Conservation (phyloP, 148 eudicot genomes). For the Oxyria digyna region DNA sequence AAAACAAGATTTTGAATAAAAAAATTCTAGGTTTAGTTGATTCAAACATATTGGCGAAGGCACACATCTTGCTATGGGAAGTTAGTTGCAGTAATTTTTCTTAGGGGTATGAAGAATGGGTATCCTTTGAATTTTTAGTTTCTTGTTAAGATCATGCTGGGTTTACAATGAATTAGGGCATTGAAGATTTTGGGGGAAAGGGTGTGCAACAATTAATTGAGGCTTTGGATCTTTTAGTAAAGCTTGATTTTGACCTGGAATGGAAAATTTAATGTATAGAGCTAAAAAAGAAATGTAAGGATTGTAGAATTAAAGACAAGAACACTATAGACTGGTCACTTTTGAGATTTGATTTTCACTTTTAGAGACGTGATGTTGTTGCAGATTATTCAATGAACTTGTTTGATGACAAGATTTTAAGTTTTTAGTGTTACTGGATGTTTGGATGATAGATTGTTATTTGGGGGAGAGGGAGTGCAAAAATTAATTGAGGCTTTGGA, state of each 20-base stretch:
- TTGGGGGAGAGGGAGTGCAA: background rate
- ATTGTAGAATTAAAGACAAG: background rate
- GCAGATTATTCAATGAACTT: too few species aligned
- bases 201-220: background rate
- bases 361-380: background rate
- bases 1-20: too few species aligned
- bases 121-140: background rate
- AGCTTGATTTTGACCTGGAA: background rate
- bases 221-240: background rate
- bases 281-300: background rate
- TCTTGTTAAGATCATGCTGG: background rate
- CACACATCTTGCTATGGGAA: too few species aligned
- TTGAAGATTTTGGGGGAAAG: background rate
- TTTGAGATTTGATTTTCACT: slow-evolving; percentile 3
- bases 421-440: too few species aligned
- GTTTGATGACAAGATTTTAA: too few species aligned
- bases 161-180: background rate
- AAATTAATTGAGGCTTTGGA: background rate
- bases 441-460: too few species aligned
- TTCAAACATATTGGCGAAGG: too few species aligned
- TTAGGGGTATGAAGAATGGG: background rate
- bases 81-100: background rate
- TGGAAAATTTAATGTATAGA: background rate
- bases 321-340: slow-evolving; percentile 6
- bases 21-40: too few species aligned